Evolutionary conservation across 108 stramenopile species (phyloP).

Genomic region (Cyclostephanos invisitatus): DNA sequence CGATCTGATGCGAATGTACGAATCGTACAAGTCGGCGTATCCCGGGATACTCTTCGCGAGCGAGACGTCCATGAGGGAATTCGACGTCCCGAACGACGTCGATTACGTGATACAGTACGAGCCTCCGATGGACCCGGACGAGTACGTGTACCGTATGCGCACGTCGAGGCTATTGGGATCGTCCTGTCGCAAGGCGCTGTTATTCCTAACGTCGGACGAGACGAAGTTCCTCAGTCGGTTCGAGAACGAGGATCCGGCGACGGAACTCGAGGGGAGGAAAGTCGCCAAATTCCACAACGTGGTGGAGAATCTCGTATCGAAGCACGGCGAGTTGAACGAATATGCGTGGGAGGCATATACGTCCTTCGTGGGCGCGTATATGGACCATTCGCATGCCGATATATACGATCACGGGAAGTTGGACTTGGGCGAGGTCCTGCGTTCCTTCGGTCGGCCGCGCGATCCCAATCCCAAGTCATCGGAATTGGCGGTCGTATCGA

Average conservation of each 20-base stretch:
- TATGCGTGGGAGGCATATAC: conserved; percentile 15
- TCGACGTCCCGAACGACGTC: conserved; percentile 27
- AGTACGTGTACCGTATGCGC: conserved; percentile 22
- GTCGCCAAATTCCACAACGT: conserved; percentile 14
- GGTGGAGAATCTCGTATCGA: conserved; percentile 19
- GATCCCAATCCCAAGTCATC: background rate
- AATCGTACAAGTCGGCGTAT: too few relatives aligned
- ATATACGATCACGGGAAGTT: conserved; percentile 1
- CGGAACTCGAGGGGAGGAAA: conserved; percentile 23
- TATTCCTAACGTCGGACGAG: conserved; percentile 22
- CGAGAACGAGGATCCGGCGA: background rate
- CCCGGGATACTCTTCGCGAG: conserved; percentile 29
- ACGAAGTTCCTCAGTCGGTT: conserved; percentile 25
- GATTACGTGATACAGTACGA: conserved; percentile 32
- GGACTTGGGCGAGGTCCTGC: conserved; percentile 9
- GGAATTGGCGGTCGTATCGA: background rate
- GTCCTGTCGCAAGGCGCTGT: conserved; percentile 23
- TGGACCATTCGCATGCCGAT: conserved; percentile 10
- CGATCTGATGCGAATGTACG: too few relatives aligned
- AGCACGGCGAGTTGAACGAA: conserved; percentile 22
- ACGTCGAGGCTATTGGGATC: conserved; percentile 2
- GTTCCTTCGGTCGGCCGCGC: conserved; percentile 17
- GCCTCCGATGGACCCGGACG: conserved; percentile 24
- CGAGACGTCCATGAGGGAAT: conserved; percentile 23
- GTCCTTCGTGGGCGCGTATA: conserved; percentile 5